These are phyloP conservation scores for Ganoderma meredithae DNA, from an alignment of 1,284 basidiomycete genomes.

Conservation along the genomic window DNA sequence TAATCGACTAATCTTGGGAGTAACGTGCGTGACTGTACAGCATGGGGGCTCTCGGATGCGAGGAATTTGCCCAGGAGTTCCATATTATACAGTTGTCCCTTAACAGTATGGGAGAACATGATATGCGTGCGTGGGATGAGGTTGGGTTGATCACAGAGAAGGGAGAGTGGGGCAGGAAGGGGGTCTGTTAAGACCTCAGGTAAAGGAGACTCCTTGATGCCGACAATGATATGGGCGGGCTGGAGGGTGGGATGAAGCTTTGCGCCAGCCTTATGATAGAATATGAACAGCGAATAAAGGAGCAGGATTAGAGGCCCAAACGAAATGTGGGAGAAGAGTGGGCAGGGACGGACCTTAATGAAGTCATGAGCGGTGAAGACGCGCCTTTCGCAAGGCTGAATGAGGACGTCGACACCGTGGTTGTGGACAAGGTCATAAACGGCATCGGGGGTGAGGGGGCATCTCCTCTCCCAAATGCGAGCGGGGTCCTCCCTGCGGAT, in stretches of 20 bases:
- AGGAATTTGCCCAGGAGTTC: slow-evolving; percentile 77
- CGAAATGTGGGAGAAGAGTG: slow-evolving; percentile 1
- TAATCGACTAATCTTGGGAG: slow-evolving; percentile 80
- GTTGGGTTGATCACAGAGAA: slow-evolving; percentile 24
- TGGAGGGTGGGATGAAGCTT: slow-evolving; percentile 63
- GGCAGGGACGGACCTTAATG: slow-evolving; percentile 58
- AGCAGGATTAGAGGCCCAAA: neutral
- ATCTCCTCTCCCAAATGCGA: slow-evolving; percentile 89
- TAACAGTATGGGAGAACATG: slow-evolving; percentile 93
- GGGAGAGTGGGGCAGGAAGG: slow-evolving; percentile 37
- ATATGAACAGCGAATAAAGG: neutral
- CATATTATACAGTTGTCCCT: slow-evolving; percentile 88
- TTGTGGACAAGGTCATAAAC: slow-evolving; percentile 66
- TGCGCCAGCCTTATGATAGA: slow-evolving; percentile 73
- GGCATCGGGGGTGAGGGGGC: slow-evolving; percentile 80
- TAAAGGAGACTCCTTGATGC: slow-evolving; percentile 88
- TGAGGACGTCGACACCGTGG: slow-evolving; percentile 69
- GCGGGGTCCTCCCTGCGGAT: slow-evolving; percentile 81
- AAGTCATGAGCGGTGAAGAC: slow-evolving; percentile 76
- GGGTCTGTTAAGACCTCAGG: slow-evolving; percentile 62
- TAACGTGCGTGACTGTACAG: slow-evolving; percentile 30
- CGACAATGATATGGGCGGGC: slow-evolving; percentile 78
- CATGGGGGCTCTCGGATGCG: slow-evolving; percentile 36
- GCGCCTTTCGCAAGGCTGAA: slow-evolving; percentile 79
- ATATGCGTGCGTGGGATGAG: slow-evolving; percentile 66